phyloP scores from a whole-genome alignment of 257 asterid species.

The Leonotis leonurus region DNA sequence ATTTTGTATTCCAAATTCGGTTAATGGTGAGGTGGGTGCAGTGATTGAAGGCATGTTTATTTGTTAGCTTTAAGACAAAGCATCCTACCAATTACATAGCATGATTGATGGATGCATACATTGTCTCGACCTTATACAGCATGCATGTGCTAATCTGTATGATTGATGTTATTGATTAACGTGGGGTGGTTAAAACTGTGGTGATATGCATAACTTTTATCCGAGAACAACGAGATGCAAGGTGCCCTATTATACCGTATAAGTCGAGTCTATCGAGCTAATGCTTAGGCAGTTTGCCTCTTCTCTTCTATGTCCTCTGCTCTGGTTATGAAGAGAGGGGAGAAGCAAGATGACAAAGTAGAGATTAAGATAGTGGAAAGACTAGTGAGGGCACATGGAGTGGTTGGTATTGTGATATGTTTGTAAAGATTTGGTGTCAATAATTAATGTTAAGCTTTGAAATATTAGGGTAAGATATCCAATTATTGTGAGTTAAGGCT shows the following conservation, averaged over 20 bases:
- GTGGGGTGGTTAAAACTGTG: too few relatives aligned
- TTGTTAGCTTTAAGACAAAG: constrained; percentile 20
- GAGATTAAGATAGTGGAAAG: not conserved
- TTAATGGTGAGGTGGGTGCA: not conserved
- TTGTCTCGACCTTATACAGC: not conserved
- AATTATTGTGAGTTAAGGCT: not conserved
- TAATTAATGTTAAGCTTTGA: not conserved
- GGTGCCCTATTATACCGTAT: too few relatives aligned
- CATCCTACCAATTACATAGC: not conserved
- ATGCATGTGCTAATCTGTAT: constrained; percentile 16
- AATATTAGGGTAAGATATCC: not conserved
- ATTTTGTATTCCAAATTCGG: not conserved
- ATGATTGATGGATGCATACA: not conserved
- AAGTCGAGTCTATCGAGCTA: not conserved
- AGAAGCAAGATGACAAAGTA: not conserved
- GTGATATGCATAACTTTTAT: too few relatives aligned
- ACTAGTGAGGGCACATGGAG: not conserved
- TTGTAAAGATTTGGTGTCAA: not conserved
- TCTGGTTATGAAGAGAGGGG: not conserved
- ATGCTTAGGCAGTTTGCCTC: not conserved
- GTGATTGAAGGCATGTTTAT: not conserved
- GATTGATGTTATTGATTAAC: not conserved
- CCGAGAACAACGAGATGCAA: too few relatives aligned
- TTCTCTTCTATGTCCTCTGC: too few relatives aligned
- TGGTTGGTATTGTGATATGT: not conserved